Conservation (phyloP, 306 rosid species). For the Lathyrus oleraceus region DNA sequence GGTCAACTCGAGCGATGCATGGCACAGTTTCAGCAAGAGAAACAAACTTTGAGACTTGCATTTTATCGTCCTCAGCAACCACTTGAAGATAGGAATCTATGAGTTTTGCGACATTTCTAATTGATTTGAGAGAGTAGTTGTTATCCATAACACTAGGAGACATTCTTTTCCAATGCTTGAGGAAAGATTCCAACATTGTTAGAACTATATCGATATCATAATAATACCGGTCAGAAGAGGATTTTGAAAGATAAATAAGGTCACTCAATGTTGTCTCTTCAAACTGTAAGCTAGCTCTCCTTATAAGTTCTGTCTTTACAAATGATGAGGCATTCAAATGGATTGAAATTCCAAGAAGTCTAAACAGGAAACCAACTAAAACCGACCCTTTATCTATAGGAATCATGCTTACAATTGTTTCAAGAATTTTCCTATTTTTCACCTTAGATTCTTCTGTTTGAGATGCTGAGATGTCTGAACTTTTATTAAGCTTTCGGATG, state of each 20-base stretch:
- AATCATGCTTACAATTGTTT: constrained; percentile 75
- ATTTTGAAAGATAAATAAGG: constrained; percentile 63
- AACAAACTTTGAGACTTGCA: constrained; percentile 71
- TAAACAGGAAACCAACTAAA: constrained; percentile 75
- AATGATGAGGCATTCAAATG: constrained; percentile 63
- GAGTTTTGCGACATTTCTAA: constrained; percentile 80
- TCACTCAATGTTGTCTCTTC: constrained; percentile 89
- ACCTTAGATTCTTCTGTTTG: constrained; percentile 54
- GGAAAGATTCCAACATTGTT: constrained; percentile 74
- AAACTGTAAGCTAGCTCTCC: constrained; percentile 74
- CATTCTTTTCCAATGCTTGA: constrained; percentile 76
- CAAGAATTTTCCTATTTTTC: constrained; percentile 63
- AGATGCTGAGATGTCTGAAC: constrained; percentile 49
- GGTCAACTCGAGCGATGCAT: constrained; percentile 65
- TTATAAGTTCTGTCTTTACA: constrained; percentile 69
- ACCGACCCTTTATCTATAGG: constrained; percentile 85
- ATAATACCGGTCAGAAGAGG: constrained; percentile 52
- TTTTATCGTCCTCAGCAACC: constrained; percentile 72
- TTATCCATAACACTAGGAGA: constrained; percentile 56
- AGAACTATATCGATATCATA: constrained; percentile 81
- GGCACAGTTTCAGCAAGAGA: constrained; percentile 82
- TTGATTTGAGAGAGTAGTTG: constrained; percentile 55
- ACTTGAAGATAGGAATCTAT: constrained; percentile 93
- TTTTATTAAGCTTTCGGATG: constrained; percentile 46
- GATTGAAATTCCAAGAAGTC: constrained; percentile 66